Conservation (phyloP, 768 basidiomycete species). For the Auriscalpium orientale region DNA sequence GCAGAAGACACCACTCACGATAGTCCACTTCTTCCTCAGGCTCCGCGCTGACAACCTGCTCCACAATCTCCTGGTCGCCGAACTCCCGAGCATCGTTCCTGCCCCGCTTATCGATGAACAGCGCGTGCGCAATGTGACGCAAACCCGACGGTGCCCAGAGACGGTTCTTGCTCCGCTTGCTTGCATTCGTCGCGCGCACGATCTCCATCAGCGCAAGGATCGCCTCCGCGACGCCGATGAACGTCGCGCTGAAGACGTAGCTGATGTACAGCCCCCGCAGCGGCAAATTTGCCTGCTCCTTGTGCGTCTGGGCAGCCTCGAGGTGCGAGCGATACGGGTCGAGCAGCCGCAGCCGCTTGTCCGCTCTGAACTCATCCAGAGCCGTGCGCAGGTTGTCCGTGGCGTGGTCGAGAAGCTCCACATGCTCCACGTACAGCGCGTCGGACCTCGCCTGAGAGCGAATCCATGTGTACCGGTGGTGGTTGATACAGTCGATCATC, state of each 20-base stretch:
- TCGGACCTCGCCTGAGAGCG: slow-evolving; percentile 6
- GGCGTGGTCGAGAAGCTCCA: slow-evolving; percentile 19
- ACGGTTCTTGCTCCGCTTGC: slow-evolving; percentile 29
- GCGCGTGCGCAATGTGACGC: slow-evolving; percentile 23
- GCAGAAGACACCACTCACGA: slow-evolving; percentile 6
- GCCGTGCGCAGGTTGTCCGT: slow-evolving; percentile 20
- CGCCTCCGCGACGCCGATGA: slow-evolving; percentile 31
- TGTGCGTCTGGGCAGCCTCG: slow-evolving; percentile 10
- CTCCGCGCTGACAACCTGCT: slow-evolving; percentile 19
- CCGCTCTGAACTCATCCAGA: slow-evolving; percentile 25
- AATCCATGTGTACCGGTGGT: slow-evolving; percentile 22
- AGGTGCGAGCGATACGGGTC: slow-evolving; percentile 37
- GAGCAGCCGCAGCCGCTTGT: slow-evolving; percentile 29
- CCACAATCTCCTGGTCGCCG: slow-evolving; percentile 23
- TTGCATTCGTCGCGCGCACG: slow-evolving; percentile 27
- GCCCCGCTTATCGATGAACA: slow-evolving; percentile 20
- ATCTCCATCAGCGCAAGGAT: slow-evolving; percentile 30
- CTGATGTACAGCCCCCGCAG: slow-evolving; percentile 39
- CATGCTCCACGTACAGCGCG: slow-evolving; percentile 14
- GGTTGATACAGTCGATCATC: slow-evolving; percentile 28
- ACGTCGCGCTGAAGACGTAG: slow-evolving; percentile 41
- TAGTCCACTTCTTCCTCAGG: slow-evolving; percentile 11
- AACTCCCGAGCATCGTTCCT: slow-evolving; percentile 19
- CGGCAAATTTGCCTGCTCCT: slow-evolving; percentile 18
- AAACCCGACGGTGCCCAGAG: slow-evolving; percentile 47